Evolutionary conservation across 371 early-diverging fungal species (phyloP).

Genomic region (Entomophthora muscae): DNA sequence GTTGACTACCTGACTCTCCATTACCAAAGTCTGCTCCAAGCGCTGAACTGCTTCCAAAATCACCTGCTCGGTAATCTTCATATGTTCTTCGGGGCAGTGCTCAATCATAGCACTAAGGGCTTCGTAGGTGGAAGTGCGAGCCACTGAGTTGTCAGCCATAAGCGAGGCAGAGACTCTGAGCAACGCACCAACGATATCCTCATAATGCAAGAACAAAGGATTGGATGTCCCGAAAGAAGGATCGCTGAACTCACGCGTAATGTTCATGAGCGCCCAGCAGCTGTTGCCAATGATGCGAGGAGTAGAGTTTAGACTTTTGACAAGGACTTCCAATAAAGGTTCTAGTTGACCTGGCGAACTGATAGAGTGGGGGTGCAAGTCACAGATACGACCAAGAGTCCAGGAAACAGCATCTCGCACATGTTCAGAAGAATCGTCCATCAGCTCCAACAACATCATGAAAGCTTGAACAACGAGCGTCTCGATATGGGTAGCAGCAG

Average conservation of each 20-base stretch:
- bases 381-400: slow-evolving; percentile 85
- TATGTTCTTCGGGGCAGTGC: slow-evolving; percentile 54
- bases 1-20: slow-evolving; percentile 49
- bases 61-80: slow-evolving; percentile 45
- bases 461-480: slow-evolving; percentile 76
- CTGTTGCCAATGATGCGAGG: slow-evolving; percentile 82
- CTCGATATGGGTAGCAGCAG: slow-evolving; percentile 36
- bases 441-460: slow-evolving; percentile 69
- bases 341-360: slow-evolving; percentile 52
- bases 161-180: slow-evolving; percentile 46
- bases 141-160: slow-evolving; percentile 49
- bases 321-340: slow-evolving; percentile 51
- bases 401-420: slow-evolving; percentile 94
- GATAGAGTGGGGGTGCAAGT: slow-evolving; percentile 47
- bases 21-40: slow-evolving; percentile 43
- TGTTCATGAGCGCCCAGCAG: slow-evolving; percentile 82
- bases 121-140: slow-evolving; percentile 83
- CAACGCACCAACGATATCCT: slow-evolving; percentile 52
- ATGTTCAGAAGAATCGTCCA: slow-evolving; percentile 62
- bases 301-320: slow-evolving; percentile 60
- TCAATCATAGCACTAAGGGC: slow-evolving; percentile 62
- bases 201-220: slow-evolving; percentile 61
- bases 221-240: slow-evolving; percentile 35
- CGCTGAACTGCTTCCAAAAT: slow-evolving; percentile 53
- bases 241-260: slow-evolving; percentile 54